phyloP scores from a whole-genome alignment of 371 early-diverging fungal genomes.

The Sporodiniella umbellata region DNA sequence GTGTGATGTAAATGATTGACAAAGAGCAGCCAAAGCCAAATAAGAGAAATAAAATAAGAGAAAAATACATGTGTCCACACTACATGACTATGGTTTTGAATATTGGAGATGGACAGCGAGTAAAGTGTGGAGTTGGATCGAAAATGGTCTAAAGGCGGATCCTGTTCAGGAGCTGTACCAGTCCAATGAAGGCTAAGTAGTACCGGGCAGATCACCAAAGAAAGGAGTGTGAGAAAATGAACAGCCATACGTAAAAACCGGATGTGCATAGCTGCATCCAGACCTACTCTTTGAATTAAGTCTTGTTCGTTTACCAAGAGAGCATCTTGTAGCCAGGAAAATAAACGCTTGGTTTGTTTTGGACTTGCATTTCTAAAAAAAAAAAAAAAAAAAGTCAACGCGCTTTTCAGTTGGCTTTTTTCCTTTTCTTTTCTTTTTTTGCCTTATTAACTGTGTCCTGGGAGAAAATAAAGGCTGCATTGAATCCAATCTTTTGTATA shows the following conservation, averaged over 20 bases:
- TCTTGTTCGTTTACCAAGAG: slow-evolving; percentile 41
- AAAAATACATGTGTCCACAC: slow-evolving; percentile 48
- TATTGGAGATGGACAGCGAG: slow-evolving; percentile 41
- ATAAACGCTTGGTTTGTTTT: slow-evolving; percentile 34
- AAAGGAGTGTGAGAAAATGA: slow-evolving; percentile 50
- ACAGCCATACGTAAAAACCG: slow-evolving; percentile 64
- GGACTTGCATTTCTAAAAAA: slow-evolving; percentile 38
- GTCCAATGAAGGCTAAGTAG: slow-evolving; percentile 54
- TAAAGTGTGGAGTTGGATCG: slow-evolving; percentile 38
- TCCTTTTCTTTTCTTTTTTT: slow-evolving; percentile 1
- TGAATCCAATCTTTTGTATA: slow-evolving; percentile 38
- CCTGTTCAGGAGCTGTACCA: neutral
- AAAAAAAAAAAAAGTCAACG: too few relatives aligned
- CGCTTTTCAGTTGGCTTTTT: neutral
- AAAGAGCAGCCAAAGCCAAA: slow-evolving; percentile 50
- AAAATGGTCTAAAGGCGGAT: slow-evolving; percentile 17
- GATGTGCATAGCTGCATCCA: slow-evolving; percentile 69
- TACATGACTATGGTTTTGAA: slow-evolving; percentile 23
- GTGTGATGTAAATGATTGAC: slow-evolving; percentile 47
- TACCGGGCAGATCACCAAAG: slow-evolving; percentile 42
- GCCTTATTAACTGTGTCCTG: slow-evolving; percentile 47
- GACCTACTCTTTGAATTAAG: slow-evolving; percentile 49
- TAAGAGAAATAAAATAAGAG: slow-evolving; percentile 26
- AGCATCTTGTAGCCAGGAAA: slow-evolving; percentile 47
- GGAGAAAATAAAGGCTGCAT: slow-evolving; percentile 57